A percentile compares a stretch with the other conserved stretches of the same genome.
Conservation (phyloP, 139 green algal species). For the Volvox reticuliferus region DNA sequence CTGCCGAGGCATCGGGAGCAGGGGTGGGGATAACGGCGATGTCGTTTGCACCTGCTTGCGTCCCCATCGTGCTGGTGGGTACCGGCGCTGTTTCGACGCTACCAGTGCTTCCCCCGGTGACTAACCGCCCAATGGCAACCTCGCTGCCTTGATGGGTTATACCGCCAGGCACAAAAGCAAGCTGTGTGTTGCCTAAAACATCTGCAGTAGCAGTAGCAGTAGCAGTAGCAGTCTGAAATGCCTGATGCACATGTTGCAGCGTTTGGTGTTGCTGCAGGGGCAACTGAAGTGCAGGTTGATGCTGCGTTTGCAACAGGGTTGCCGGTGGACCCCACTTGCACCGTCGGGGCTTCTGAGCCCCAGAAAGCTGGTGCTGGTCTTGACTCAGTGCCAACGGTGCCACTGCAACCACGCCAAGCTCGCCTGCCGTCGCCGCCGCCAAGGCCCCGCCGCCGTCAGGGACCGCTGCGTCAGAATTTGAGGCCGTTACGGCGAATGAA, state of each 20-base stretch:
- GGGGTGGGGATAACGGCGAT: not conserved
- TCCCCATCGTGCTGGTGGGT: not conserved
- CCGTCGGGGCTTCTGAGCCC: not conserved
- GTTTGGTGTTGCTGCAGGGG: not conserved
- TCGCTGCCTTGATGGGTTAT: no score
- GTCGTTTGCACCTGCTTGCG: not conserved
- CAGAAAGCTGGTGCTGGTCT: not conserved
- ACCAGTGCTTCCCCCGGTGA: not conserved
- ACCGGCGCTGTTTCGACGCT: not conserved
- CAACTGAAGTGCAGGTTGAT: not conserved
- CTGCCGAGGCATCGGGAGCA: not conserved
- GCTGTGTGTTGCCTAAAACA: not conserved
- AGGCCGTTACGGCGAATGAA: no score
- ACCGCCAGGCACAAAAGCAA: no score
- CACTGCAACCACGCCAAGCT: not conserved
- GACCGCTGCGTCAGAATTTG: not conserved
- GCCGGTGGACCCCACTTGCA: not conserved
- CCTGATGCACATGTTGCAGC: not conserved
- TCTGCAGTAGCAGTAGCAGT: no score
- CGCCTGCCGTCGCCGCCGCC: not conserved
- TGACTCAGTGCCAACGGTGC: not conserved
- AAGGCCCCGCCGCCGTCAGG: not conserved
- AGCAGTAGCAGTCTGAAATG: not conserved
- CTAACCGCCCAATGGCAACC: no score
- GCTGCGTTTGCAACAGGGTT: not conserved